Evolutionary conservation across 257 asterid species (phyloP).

Genomic region (Solanum pinnatisectum): DNA sequence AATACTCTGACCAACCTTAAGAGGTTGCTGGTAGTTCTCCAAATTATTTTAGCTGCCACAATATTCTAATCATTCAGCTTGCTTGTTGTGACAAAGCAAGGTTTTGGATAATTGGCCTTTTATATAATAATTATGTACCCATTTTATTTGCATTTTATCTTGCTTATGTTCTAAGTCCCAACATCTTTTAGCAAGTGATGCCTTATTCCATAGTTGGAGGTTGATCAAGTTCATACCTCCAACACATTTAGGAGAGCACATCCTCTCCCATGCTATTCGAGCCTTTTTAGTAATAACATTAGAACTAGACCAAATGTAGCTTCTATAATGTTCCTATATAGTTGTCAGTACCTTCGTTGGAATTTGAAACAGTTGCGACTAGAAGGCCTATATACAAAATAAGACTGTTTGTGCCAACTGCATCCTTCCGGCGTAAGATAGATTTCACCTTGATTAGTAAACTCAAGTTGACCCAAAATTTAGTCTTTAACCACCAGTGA

Average conservation of each 20-base stretch:
- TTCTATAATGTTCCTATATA: not conserved
- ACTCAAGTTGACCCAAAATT: not conserved
- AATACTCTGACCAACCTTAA: too few relatives aligned
- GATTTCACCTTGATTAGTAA: not conserved
- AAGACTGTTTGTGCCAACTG: not conserved
- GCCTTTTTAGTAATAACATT: too few relatives aligned
- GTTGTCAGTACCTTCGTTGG: not conserved
- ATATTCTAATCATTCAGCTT: too few relatives aligned
- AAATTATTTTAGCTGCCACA: too few relatives aligned
- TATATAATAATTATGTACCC: not conserved
- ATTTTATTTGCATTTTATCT: too few relatives aligned
- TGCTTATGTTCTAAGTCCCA: not conserved
- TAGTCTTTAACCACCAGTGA: too few relatives aligned
- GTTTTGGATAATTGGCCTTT: too few relatives aligned
- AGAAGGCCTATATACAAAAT: too few relatives aligned
- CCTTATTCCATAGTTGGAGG: not conserved
- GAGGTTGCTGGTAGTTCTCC: too few relatives aligned
- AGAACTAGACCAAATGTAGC: not conserved
- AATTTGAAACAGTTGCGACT: not conserved
- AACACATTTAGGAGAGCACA: not conserved
- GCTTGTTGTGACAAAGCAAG: too few relatives aligned
- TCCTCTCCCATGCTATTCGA: too few relatives aligned
- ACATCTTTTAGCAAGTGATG: not conserved
- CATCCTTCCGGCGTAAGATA: not conserved
- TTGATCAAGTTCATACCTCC: not conserved